Percentiles rank a stretch among this genome's conserved stretches.
Conservation (phyloP, 345 rosid species). For the Durio zibethinus region DNA sequence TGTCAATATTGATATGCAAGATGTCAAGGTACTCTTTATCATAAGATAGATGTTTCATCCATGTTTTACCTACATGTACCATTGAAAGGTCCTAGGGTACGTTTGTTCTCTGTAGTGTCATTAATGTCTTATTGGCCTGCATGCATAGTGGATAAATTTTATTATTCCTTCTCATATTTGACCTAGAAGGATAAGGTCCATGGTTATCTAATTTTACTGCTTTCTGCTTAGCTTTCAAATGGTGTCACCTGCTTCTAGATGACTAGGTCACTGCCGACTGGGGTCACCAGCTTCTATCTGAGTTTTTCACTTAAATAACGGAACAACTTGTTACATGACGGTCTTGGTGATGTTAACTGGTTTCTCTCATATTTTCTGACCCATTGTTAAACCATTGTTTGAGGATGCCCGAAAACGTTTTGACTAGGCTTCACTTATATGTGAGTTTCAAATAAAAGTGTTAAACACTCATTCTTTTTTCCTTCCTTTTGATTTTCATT, state of each 20-base stretch:
- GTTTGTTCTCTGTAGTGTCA: background rate
- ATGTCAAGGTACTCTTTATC: constrained; percentile 49
- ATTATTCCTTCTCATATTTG: background rate
- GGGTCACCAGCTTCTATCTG: background rate
- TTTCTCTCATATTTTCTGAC: background rate
- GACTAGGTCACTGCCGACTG: no score
- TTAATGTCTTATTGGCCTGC: background rate
- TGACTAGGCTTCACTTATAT: constrained; percentile 64
- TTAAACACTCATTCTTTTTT: background rate
- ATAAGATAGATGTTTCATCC: background rate
- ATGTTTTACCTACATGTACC: background rate
- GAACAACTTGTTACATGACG: background rate
- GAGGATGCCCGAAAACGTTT: constrained; percentile 80
- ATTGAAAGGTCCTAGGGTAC: background rate
- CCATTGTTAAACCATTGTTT: constrained; percentile 15
- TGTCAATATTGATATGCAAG: constrained; percentile 55
- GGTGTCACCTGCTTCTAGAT: background rate
- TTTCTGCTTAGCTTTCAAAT: background rate
- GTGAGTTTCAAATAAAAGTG: constrained; percentile 24
- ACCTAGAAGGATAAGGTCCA: background rate
- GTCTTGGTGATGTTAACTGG: constrained; percentile 3
- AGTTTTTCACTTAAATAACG: background rate
- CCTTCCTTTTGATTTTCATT: background rate
- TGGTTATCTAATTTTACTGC: background rate
- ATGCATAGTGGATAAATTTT: background rate